These are phyloP conservation scores for Rhodotorula mucilaginosa DNA, from an alignment of 1,284 basidiomycete species.

Conservation along the genomic window DNA sequence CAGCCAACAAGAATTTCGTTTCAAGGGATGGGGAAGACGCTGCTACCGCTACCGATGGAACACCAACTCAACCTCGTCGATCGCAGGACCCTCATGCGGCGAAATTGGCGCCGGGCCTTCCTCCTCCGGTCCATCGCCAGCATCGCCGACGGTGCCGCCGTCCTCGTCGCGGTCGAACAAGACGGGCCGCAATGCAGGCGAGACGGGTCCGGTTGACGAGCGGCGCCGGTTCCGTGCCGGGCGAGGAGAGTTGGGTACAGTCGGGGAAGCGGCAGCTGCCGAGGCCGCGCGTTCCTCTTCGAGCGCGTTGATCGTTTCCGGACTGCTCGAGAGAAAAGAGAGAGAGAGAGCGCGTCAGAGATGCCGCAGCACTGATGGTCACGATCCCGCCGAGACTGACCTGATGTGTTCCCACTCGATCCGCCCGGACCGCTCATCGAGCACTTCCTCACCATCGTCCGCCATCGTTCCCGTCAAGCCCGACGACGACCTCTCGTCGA, in stretches of 20 bases:
- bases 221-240: slow-evolving; percentile 22
- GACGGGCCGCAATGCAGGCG: slow-evolving; percentile 38
- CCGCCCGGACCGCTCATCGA: slow-evolving; percentile 23
- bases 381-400: slow-evolving; percentile 5
- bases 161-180: slow-evolving; percentile 41
- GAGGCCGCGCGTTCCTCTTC: slow-evolving; percentile 36
- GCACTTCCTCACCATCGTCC: slow-evolving; percentile 40
- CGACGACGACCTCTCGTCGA: slow-evolving; percentile 39
- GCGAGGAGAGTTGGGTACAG: slow-evolving; percentile 27
- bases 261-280: background rate
- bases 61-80: slow-evolving; percentile 40
- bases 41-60: slow-evolving; percentile 19
- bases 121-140: slow-evolving; percentile 5
- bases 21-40: background rate
- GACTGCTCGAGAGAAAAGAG: slow-evolving; percentile 14
- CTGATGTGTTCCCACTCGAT: slow-evolving; percentile 41
- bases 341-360: background rate
- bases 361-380: too few relatives aligned
- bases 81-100: slow-evolving; percentile 34
- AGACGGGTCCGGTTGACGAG: slow-evolving; percentile 37
- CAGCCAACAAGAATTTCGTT: background rate
- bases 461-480: slow-evolving; percentile 20
- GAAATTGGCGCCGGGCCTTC: slow-evolving; percentile 31
- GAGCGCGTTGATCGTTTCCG: slow-evolving; percentile 40
- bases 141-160: background rate